A percentile compares a stretch with the other conserved stretches of the same genome.
These are phyloP conservation scores for Celoporthe dispersa DNA, from an alignment of 2,329 filamentous ascomycete species.

Conservation along the genomic window DNA sequence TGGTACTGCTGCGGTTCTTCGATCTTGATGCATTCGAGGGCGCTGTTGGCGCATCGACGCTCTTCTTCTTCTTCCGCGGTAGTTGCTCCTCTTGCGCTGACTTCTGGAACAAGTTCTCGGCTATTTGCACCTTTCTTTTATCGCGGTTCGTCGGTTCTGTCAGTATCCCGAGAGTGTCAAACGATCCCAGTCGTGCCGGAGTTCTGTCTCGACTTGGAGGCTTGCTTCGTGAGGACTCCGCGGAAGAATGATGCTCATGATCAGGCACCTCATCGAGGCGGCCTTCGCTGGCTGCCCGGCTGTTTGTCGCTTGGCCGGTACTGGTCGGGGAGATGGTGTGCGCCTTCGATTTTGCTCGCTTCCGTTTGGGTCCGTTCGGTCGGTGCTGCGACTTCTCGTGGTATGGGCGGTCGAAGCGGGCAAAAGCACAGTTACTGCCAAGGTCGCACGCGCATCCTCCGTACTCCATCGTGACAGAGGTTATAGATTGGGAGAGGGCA, in stretches of 20 bases:
- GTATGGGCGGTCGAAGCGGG: constrained; percentile 65
- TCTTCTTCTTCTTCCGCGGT: constrained; percentile 63
- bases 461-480: constrained; percentile 74
- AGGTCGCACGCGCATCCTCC: constrained; percentile 78
- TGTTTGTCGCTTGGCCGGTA: constrained; percentile 65
- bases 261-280: constrained; percentile 60
- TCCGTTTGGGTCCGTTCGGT: constrained; percentile 49
- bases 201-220: constrained; percentile 69
- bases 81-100: constrained; percentile 62
- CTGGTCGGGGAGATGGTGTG: constrained; percentile 65
- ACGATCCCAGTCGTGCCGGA: constrained; percentile 62
- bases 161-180: constrained; percentile 62
- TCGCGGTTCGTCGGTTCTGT: constrained; percentile 69
- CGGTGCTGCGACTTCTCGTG: constrained; percentile 51
- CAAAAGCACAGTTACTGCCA: constrained; percentile 66
- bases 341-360: constrained; percentile 58
- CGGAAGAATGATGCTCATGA: constrained; percentile 54
- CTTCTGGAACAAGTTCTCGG: constrained; percentile 66
- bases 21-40: constrained; percentile 37
- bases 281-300: constrained; percentile 66
- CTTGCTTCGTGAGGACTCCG: constrained; percentile 64
- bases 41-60: constrained; percentile 58
- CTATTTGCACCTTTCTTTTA: constrained; percentile 69
- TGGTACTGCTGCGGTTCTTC: constrained; percentile 32
- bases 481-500: constrained; percentile 66